Evolutionary conservation across 2,329 filamentous ascomycete genomes (phyloP), one percentile per base, ranked within the genome.

Genomic region (Penicillium carneum): DNA sequence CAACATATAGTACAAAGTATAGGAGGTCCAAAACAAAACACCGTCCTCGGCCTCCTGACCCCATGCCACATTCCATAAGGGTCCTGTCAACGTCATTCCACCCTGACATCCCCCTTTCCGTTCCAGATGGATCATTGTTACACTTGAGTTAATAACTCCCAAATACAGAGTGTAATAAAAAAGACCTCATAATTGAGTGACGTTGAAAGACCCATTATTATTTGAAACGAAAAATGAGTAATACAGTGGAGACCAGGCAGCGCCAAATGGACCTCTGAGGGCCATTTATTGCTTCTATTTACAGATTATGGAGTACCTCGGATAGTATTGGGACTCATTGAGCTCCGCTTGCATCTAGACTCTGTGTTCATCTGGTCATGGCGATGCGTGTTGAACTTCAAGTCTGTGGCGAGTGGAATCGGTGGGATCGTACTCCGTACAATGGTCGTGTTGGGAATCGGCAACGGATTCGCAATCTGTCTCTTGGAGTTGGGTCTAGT

Each of bases 281-380:
- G 34, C 29, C 52, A 48, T 41, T 34, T 38, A 5, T 20, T 52
- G 47, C 33, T 59, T 46, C 56, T 59, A 59, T 59, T 54, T 59
- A 39, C 41, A 47, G 48, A 26, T 33, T 46, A 38, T 18, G 14
- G 41, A 34, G 33, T 8, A 14, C 5, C 31, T 29, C 23, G 29
- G 4, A 23, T 23, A 29, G n/a, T 31, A 29, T 33, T 16, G 31
- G 52, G 14, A 53, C n/a, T 16, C 2, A 45, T n/a, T 46, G 9
- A 23, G 41, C 56, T 59, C 56, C 56, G 41, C 56, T 39, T 54
- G 56, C 41, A 38, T 59, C 56, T 54, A 47, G 56, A 59, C 48
- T 23, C 20, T 43, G 26, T 53, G 11, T 38, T 39, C 18, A 39
- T 31, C 31, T 36, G 23, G 12, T 26, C 23, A 7, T 42, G 14